Evolutionary conservation across 306 rosid genomes (phyloP), one percentile per base, ranked within the genome.

Genomic region (Arachis hypogaea): DNA sequence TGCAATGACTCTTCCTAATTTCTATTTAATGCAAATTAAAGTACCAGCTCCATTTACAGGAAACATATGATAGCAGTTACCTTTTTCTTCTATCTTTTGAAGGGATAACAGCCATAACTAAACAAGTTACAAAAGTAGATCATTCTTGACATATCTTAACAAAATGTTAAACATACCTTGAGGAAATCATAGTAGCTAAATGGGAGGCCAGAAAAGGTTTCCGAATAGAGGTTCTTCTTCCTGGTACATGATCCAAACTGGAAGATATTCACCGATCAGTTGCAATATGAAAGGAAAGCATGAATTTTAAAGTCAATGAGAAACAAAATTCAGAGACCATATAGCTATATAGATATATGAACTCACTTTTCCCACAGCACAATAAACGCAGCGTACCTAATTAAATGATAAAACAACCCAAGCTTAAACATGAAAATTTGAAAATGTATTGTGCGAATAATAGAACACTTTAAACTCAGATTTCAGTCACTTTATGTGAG

Each of bases 361-460:
- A 86, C 97, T 89, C 89, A 93, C 98, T 82, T 91, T 94, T 97
- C 80, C 93, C 97, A 94, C 75, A 94, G 82, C 77, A 88, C 81
- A 45, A 85, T 87, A 84, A 91, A 94, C 29, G 92, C 96, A 51
- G 99, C 88, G 85, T 89, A 94, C 97, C 98, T 94, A 71, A 68
- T 54, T 69, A 82, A 45, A 67, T 43, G 44, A 69, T 58, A 54
- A 81, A 74, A 43, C 33, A 62, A 33, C 3, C 45, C 63, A 56
- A 55, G 38, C 77, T 62, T 36, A 59, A 10, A 50, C 59, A 55
- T 70, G 49, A 18, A 61, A 73, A 71, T n/a, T 33, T 33, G 3
- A 18, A 33, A 33, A 33, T 3, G 38, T 51, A 9, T 38, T 76
- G 28, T 65, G 41, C 16, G 8, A 66, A 54, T 63, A 43, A 14